Conservation (phyloP, 768 basidiomycete genomes). For the Podaxis carcinomalis region DNA sequence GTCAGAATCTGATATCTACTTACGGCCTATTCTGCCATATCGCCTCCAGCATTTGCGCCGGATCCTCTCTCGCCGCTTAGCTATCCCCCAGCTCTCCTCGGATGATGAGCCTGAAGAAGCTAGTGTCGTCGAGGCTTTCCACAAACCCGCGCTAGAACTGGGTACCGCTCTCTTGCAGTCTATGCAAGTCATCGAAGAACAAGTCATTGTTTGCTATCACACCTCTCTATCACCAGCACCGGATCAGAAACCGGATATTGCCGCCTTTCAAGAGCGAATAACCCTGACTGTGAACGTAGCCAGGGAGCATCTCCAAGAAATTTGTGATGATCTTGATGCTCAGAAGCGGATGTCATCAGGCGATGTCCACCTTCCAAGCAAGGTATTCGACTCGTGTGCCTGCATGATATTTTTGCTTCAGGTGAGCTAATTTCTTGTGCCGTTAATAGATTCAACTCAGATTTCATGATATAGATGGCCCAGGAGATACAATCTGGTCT, state of each 20-base stretch:
- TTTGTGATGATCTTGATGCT: constrained; percentile 27
- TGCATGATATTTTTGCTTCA: constrained; percentile 42
- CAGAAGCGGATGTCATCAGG: constrained; percentile 18
- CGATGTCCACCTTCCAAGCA: constrained; percentile 20
- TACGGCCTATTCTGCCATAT: neutral
- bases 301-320: constrained; percentile 25
- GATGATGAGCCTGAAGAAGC: constrained; percentile 6
- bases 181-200: constrained; percentile 28
- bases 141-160: constrained; percentile 26
- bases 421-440: constrained; percentile 20
- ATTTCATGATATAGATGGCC: constrained; percentile 31
- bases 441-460: neutral
- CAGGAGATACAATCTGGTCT: constrained; percentile 34
- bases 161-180: constrained; percentile 29
- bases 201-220: constrained; percentile 27
- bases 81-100: constrained; percentile 15
- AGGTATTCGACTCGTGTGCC: constrained; percentile 31
- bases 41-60: constrained; percentile 32
- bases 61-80: constrained; percentile 39
- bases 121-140: constrained; percentile 18
- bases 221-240: constrained; percentile 8
- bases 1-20: neutral
- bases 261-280: constrained; percentile 18
- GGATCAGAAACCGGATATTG: constrained; percentile 8
- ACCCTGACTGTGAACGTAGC: constrained; percentile 18